Percentiles rank a stretch among this genome's conserved stretches.
Conservation (phyloP, 2,329 filamentous ascomycete genomes). For the Aspergillus texensis region DNA sequence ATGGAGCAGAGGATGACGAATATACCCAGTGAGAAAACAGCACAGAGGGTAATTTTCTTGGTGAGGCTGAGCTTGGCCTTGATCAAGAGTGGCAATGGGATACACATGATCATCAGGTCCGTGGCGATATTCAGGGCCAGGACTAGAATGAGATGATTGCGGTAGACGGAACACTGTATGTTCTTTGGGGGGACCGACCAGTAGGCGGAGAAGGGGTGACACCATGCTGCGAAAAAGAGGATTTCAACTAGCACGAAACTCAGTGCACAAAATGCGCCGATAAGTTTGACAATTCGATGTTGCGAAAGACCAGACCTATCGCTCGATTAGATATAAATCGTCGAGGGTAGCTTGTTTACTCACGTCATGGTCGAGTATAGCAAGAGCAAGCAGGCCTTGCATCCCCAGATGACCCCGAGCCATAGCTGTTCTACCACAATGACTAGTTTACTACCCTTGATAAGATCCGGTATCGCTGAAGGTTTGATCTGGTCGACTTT, state of each 20-base stretch:
- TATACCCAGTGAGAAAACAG: conserved; percentile 60
- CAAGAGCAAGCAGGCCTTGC: conserved; percentile 57
- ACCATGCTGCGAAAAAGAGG: conserved; percentile 58
- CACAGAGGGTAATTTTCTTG: conserved; percentile 57
- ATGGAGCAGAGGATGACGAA: conserved; percentile 61
- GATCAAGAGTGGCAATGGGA: conserved; percentile 51
- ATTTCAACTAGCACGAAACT: conserved; percentile 55
- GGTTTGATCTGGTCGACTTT: conserved; percentile 48
- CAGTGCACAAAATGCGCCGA: conserved; percentile 48
- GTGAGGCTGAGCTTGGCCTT: conserved; percentile 42
- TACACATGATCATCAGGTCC: conserved; percentile 49
- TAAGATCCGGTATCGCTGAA: conserved; percentile 44
- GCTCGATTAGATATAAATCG: background rate
- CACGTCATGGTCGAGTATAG: conserved; percentile 58
- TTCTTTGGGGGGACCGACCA: conserved; percentile 53
- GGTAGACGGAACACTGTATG: conserved; percentile 51
- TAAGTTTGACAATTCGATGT: conserved; percentile 45
- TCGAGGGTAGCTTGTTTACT: conserved; percentile 26
- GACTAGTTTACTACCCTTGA: conserved; percentile 59
- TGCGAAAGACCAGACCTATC: conserved; percentile 31
- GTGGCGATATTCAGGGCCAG: conserved; percentile 53
- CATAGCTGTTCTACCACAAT: conserved; percentile 58
- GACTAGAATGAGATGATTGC: conserved; percentile 52
- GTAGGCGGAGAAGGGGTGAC: conserved; percentile 55
- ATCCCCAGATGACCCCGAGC: conserved; percentile 54